Evolutionary conservation across 2,329 filamentous ascomycete genomes (phyloP).

Genomic region (Hortaea werneckii): DNA sequence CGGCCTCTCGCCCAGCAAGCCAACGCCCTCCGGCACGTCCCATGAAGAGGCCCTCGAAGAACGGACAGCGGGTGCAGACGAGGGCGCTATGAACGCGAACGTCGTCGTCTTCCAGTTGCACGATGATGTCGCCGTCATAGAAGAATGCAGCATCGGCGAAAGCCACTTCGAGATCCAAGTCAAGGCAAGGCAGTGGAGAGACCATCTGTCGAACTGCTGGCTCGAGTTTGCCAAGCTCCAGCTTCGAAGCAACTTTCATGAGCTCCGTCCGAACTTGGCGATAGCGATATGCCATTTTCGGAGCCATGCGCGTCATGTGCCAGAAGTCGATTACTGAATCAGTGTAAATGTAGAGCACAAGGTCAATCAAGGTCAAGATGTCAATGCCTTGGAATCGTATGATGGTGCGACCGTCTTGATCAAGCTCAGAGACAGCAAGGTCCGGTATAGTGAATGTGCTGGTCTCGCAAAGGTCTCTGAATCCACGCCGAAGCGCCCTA

Average conservation of each 20-base stretch:
- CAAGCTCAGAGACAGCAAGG: conserved; percentile 46
- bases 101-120: conserved; percentile 65
- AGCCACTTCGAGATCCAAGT: conserved; percentile 60
- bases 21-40: conserved; percentile 80
- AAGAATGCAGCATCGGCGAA: conserved; percentile 62
- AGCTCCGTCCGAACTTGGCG: conserved; percentile 72
- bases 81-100: conserved; percentile 67
- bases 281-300: conserved; percentile 59
- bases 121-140: conserved; percentile 64
- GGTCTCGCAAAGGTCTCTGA: conserved; percentile 47
- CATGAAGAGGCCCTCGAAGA: conserved; percentile 82
- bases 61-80: conserved; percentile 75
- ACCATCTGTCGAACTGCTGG: conserved; percentile 66
- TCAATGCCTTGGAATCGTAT: conserved; percentile 64
- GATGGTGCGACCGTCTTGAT: conserved; percentile 41
- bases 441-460: conserved; percentile 51
- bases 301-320: conserved; percentile 62
- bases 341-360: conserved; percentile 71
- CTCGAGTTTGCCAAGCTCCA: conserved; percentile 65
- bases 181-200: conserved; percentile 52
- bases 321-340: conserved; percentile 76
- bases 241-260: conserved; percentile 68
- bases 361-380: conserved; percentile 66
- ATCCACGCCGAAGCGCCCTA: conserved; percentile 50
- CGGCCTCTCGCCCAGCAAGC: conserved; percentile 47